These are phyloP conservation scores for Lipomyces kockii DNA, from an alignment of 805 yeast genomes.

Conservation along the genomic window DNA sequence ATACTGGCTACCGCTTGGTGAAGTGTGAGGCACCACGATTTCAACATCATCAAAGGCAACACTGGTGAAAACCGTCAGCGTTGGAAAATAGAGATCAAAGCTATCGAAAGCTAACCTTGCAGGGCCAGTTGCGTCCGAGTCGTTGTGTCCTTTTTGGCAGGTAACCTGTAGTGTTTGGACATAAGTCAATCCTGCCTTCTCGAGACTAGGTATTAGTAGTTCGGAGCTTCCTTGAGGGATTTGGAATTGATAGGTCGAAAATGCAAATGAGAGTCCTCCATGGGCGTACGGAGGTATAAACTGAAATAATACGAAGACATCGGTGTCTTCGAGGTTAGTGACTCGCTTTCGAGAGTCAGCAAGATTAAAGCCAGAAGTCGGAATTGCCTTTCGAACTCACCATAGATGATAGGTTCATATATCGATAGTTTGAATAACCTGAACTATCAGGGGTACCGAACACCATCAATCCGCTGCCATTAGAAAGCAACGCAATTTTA, in stretches of 20 bases:
- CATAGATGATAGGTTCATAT: conserved; percentile 7
- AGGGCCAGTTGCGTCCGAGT: background rate
- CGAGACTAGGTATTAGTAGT: background rate
- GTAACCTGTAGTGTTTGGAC: background rate
- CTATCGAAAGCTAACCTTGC: background rate
- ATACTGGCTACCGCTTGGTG: background rate
- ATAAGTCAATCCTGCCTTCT: background rate
- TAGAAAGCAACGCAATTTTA: background rate
- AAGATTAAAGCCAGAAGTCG: background rate
- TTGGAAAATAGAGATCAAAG: background rate
- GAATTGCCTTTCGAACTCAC: background rate
- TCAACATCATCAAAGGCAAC: conserved; percentile 5
- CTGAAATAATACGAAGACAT: background rate
- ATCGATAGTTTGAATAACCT: conserved; percentile 4
- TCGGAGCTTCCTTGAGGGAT: background rate
- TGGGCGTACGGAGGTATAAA: background rate
- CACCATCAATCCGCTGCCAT: background rate
- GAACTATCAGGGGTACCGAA: background rate
- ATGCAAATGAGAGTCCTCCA: background rate
- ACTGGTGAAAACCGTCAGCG: background rate
- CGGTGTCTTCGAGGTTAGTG: background rate
- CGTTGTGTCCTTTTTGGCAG: background rate
- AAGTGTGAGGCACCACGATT: conserved; percentile 5
- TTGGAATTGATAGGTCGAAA: background rate
- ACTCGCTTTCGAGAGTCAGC: background rate